phyloP scores from a whole-genome alignment of 2,329 filamentous ascomycete species.

The Fusarium pilosicola region DNA sequence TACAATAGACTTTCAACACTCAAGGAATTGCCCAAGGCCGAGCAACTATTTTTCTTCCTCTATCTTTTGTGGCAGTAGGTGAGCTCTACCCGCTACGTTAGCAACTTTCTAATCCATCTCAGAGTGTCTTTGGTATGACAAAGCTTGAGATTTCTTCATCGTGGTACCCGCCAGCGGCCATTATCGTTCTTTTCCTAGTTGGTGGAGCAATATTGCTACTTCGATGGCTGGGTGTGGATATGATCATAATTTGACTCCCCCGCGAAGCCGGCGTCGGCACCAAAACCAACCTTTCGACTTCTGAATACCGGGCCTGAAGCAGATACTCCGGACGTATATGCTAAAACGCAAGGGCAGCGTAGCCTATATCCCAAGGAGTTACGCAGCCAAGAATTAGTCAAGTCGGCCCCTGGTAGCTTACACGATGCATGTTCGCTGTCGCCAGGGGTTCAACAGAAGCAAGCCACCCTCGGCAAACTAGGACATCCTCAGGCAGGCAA shows the following conservation, averaged over 20 bases:
- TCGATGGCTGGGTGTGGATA: not conserved
- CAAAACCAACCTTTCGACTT: not conserved
- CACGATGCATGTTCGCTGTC: no score
- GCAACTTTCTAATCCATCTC: not conserved
- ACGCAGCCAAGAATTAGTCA: no score
- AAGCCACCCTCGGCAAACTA: no score
- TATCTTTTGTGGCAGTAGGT: not conserved
- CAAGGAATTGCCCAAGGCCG: not conserved
- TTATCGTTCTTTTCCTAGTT: not conserved
- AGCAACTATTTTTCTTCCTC: not conserved
- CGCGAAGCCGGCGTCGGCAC: not conserved
- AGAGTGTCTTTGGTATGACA: not conserved
- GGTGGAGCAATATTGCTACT: not conserved
- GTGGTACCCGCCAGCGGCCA: not conserved
- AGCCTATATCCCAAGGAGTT: no score
- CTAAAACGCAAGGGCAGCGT: not conserved
- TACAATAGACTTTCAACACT: not conserved
- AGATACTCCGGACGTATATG: not conserved
- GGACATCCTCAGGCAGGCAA: no score
- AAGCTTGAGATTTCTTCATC: not conserved
- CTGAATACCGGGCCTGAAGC: not conserved
- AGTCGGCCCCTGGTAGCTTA: no score
- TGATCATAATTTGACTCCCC: no score
- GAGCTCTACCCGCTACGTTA: not conserved
- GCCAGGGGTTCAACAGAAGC: no score